phyloP scores from a whole-genome alignment of 768 basidiomycete genomes.

The Symmetrospora coprosmae region DNA sequence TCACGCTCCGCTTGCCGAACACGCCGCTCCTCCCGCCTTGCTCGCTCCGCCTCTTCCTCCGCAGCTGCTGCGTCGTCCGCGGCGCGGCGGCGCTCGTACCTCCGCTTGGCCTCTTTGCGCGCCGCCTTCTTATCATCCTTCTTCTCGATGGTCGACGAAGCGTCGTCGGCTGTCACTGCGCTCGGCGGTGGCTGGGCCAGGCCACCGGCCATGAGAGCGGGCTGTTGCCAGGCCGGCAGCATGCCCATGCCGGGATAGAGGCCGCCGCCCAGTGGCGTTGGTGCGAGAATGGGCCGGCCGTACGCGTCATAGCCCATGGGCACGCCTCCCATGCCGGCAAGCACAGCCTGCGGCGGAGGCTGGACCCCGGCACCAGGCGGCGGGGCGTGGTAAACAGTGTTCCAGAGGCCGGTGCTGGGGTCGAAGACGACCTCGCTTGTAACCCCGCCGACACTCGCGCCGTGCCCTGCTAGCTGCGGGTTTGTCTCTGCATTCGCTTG shows the following conservation, averaged over 20 bases:
- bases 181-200: not conserved
- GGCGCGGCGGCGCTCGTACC: not conserved
- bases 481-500: not conserved
- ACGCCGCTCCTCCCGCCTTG: not conserved
- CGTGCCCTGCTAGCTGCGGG: not conserved
- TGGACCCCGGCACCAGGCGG: not conserved
- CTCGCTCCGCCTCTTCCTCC: not conserved
- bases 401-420: conserved; percentile 6
- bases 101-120: not conserved
- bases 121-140: not conserved
- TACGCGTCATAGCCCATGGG: conserved; percentile 16
- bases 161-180: not conserved
- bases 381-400: not conserved
- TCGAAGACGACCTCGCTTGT: conserved; percentile 6
- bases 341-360: not conserved
- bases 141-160: not conserved
- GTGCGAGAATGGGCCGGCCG: conserved; percentile 11
- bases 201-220: not conserved
- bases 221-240: not conserved
- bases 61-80: not conserved
- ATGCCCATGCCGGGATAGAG: not conserved
- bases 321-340: not conserved
- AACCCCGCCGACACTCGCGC: not conserved
- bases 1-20: not conserved
- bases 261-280: too few species aligned